Base-by-base conservation (phyloP, 495 filamentous ascomycete genomes). In the Entonaema liquescens region DNA sequence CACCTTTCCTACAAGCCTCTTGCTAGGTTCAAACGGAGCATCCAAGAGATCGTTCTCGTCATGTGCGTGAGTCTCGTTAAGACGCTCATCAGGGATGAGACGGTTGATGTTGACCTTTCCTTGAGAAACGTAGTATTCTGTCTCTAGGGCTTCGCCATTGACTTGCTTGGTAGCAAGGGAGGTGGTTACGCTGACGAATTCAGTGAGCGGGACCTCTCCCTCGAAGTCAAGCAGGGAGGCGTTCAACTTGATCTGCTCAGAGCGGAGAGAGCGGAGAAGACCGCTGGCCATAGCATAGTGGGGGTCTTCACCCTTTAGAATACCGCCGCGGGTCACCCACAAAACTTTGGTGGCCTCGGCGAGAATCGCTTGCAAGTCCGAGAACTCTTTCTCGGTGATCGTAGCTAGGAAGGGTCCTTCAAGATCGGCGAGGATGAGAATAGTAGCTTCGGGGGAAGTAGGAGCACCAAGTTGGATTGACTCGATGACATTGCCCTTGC, bases 231-330 rank as follows among this genome's bases (percentile, higher is more conserved):
- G 70, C 0, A 38, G 13, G 29, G 31, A 25, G 11, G 33, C 29
- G 55, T 59, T 59, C 23, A 59, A 23, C 8, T 81, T 78, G 13
- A 79, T 77, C 74, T 83, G 79, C 36, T 83, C 82, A 2, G 78
- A 64, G 50, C 72, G 76, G 2, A 82, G 42, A 11, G 78, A 67
- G 12, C 80, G 63, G 5, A 76, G 65, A 35, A 83, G 71, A 25
- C 82, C 81, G 3, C 62, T 71, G 0, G 71, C 73, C 29, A 83
- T 67, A 12, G 73, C 67, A 26, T 73, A 75, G 12, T 81, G 76
- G 2, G 82, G 80, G 1, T 26, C 50, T 5, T 67, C 44, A 7
- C 75, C 79, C 0, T 72, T 58, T 5, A 82, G 38, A 2, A 72
- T 42, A 29, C 68, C 71, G 17, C 75, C 77, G 25, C 63, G 61